phyloP scores from a whole-genome alignment of 1,284 basidiomycete genomes.

The Inonotus hispidus region DNA sequence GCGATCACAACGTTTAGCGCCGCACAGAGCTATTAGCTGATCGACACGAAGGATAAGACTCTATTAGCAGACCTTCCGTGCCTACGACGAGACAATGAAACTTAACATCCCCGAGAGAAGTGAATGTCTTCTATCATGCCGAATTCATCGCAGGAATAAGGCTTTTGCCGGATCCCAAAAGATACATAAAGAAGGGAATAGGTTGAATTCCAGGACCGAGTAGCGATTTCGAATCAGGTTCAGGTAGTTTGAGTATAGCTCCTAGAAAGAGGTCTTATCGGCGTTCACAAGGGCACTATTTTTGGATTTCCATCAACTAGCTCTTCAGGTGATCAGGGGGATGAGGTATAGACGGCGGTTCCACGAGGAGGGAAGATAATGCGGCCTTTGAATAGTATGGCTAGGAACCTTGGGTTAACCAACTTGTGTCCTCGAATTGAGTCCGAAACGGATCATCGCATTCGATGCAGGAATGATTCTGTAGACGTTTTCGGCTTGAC shows the following conservation, averaged over 20 bases:
- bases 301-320: background rate
- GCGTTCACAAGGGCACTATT: background rate
- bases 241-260: background rate
- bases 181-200: background rate
- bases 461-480: background rate
- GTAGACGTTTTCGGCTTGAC: background rate
- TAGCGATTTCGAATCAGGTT: background rate
- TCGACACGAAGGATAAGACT: background rate
- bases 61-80: background rate
- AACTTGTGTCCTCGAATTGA: background rate
- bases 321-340: background rate
- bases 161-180: background rate
- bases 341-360: background rate
- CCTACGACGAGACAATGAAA: background rate
- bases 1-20: background rate
- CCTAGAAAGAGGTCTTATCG: background rate
- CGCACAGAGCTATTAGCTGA: background rate
- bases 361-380: background rate
- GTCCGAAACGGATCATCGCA: background rate
- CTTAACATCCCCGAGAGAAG: background rate
- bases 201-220: background rate
- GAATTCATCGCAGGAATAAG: background rate
- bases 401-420: background rate
- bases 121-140: background rate
- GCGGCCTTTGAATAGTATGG: background rate